Conservation (phyloP, 139 green algal species). For the Volvox africanus region DNA sequence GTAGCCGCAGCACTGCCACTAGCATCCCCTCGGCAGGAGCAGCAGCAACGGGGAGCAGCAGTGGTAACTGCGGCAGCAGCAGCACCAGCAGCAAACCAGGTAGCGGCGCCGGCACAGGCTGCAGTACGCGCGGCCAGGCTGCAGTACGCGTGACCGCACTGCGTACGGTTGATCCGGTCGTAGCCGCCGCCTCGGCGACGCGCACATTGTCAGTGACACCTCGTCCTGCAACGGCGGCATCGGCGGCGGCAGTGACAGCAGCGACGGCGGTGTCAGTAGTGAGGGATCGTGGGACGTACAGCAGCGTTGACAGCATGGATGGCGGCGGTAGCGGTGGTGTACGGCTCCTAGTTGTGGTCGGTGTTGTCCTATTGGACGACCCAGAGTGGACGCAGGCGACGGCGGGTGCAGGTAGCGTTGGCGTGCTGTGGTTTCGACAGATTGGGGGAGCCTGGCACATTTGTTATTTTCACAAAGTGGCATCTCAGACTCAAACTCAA, state of each 20-base stretch:
- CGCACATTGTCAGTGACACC: neutral
- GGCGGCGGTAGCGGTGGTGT: neutral
- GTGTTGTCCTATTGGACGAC: constrained; percentile 28
- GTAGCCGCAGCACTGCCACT: too few species aligned
- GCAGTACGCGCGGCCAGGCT: neutral
- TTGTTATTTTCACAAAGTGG: too few species aligned
- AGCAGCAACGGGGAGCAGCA: neutral
- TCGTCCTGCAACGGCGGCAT: neutral
- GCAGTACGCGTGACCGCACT: neutral
- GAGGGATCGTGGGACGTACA: neutral
- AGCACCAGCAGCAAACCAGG: neutral
- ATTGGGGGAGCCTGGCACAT: too few species aligned
- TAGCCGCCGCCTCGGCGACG: neutral
- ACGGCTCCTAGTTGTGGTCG: constrained; percentile 26
- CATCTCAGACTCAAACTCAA: too few species aligned
- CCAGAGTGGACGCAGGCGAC: neutral
- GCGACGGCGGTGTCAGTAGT: neutral
- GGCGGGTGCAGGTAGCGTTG: neutral
- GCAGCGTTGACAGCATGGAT: constrained; percentile 7
- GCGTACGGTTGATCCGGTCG: neutral
- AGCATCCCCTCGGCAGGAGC: neutral
- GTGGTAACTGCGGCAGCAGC: neutral
- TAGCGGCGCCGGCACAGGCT: neutral
- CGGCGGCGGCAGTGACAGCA: neutral
- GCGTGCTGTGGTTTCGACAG: too few species aligned